phyloP scores from a whole-genome alignment of 164 flowering plant species.

The Kingdonia uniflora region DNA sequence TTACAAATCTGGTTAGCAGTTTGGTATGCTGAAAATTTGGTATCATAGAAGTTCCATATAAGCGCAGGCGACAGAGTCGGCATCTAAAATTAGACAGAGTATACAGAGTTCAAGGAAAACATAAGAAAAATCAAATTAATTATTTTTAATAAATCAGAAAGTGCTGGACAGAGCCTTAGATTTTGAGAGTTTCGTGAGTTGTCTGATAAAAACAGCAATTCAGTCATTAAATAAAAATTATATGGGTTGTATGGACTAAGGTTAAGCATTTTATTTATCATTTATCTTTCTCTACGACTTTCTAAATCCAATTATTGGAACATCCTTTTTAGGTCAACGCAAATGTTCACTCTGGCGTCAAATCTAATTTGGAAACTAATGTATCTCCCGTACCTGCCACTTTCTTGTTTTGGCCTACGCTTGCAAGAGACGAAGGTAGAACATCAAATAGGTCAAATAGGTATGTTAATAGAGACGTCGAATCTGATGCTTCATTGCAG shows the following conservation, averaged over 20 bases:
- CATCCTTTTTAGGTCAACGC: slow-evolving; percentile 64
- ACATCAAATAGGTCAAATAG: slow-evolving; percentile 26
- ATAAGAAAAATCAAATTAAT: too few relatives aligned
- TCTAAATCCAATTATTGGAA: slow-evolving; percentile 13
- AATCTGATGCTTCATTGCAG: slow-evolving; percentile 46
- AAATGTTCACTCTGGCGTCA: slow-evolving; percentile 41
- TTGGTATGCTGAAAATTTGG: too few relatives aligned
- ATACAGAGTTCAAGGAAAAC: too few relatives aligned
- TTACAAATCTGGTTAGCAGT: neutral
- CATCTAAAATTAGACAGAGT: too few relatives aligned
- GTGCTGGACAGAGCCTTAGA: too few relatives aligned
- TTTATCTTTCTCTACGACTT: neutral
- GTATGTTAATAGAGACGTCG: slow-evolving; percentile 22
- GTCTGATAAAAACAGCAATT: too few relatives aligned
- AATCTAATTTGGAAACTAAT: slow-evolving; percentile 30
- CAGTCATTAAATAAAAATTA: too few relatives aligned
- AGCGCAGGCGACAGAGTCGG: too few relatives aligned
- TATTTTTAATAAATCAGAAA: too few relatives aligned
- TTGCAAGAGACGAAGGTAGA: slow-evolving; percentile 39
- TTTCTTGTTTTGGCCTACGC: slow-evolving; percentile 49
- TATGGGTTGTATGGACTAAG: too few relatives aligned
- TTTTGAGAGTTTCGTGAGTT: too few relatives aligned
- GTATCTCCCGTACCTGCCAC: slow-evolving; percentile 50
- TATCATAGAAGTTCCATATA: too few relatives aligned
- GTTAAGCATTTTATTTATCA: slow-evolving; percentile 4